Evolutionary conservation across 208 protist genomes (phyloP).

Genomic region (Entamoeba invadens): DNA sequence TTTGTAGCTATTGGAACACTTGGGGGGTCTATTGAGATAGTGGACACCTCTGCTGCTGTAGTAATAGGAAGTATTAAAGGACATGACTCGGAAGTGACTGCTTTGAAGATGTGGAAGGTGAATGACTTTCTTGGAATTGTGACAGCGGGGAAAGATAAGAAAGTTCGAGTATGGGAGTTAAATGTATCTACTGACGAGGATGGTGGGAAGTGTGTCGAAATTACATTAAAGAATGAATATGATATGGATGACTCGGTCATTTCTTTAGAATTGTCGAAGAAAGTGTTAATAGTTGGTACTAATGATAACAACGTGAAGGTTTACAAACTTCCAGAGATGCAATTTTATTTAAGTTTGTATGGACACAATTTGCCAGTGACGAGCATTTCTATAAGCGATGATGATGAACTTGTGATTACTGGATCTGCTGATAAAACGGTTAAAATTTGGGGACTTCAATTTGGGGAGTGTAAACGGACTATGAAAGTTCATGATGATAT

Average conservation of each 20-base stretch:
- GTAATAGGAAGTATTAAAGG: not conserved
- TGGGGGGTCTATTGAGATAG: not conserved
- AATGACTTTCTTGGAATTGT: not conserved
- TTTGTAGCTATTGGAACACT: not conserved
- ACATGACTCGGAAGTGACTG: not conserved
- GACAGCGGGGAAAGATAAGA: not conserved
- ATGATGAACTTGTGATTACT: conserved; percentile 62
- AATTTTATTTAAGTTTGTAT: conserved; percentile 89
- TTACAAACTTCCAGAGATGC: conserved; percentile 79
- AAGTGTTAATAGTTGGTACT: conserved; percentile 70
- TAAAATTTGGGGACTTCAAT: conserved; percentile 88
- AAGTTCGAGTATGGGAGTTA: conserved; percentile 57
- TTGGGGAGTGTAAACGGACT: conserved; percentile 57
- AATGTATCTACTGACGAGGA: conserved; percentile 30
- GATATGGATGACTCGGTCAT: conserved; percentile 75
- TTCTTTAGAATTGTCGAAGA: conserved; percentile 52
- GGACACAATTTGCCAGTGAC: conserved; percentile 88
- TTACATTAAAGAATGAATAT: conserved; percentile 50
- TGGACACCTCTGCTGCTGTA: not conserved
- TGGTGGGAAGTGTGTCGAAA: not conserved
- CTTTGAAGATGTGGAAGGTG: not conserved
- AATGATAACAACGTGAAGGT: conserved; percentile 87
- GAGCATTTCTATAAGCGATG: conserved; percentile 64
- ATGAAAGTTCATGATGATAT: conserved; percentile 87
- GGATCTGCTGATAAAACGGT: conserved; percentile 91